A percentile compares a stretch with the other conserved stretches of the same genome.
phyloP scores from a whole-genome alignment of 306 rosid genomes.

The Benincasa hispida region DNA sequence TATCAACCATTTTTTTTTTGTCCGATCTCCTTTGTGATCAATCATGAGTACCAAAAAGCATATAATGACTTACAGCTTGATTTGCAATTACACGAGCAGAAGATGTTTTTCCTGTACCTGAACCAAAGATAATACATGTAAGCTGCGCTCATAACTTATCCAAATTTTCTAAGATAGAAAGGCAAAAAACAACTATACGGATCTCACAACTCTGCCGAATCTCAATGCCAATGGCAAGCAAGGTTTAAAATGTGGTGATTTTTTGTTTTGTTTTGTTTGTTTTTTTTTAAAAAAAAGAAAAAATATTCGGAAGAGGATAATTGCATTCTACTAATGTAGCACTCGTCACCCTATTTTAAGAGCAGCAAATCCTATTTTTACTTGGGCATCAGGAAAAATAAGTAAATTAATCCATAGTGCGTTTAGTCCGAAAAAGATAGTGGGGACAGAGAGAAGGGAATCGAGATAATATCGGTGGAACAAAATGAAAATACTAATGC shows the following conservation, averaged over 20 bases:
- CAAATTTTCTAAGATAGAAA: neutral
- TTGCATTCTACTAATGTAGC: neutral
- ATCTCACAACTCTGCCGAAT: constrained; percentile 8
- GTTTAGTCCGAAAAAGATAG: neutral
- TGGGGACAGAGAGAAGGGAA: neutral
- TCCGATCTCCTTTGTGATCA: neutral
- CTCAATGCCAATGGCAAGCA: neutral
- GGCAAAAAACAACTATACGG: neutral
- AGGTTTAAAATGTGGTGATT: neutral
- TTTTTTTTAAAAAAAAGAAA: no score
- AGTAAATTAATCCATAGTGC: no score
- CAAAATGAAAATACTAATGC: neutral
- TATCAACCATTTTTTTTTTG: neutral
- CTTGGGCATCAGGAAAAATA: neutral
- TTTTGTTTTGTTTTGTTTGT: neutral
- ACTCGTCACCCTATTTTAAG: neutral
- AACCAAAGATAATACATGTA: constrained; percentile 19
- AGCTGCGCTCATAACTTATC: constrained; percentile 4
- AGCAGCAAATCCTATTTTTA: neutral
- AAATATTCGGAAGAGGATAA: neutral
- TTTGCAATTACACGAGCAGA: constrained; percentile 91
- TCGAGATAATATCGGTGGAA: neutral
- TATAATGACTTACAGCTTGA: constrained; percentile 54
- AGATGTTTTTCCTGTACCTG: constrained; percentile 96
- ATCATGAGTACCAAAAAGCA: neutral